Evolutionary conservation across 1,284 basidiomycete species (phyloP), one percentile per base, ranked within the genome.

Genomic region (Takashimella koratensis): DNA sequence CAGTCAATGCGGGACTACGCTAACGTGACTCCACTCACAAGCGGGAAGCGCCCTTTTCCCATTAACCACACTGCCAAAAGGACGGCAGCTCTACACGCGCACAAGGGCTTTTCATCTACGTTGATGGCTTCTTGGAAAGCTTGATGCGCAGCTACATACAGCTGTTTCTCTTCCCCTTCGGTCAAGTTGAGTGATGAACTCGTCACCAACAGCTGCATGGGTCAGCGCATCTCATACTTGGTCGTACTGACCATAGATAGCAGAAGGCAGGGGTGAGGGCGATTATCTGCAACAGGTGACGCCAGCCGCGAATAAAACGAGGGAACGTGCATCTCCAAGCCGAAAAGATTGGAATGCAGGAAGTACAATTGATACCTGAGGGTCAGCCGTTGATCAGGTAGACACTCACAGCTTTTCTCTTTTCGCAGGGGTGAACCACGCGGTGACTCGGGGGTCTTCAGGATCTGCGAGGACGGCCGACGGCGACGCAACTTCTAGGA

Each of bases 251-350:
- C 59, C 39, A 63, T 60, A 12, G 59, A 56, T 39, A 59, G 53
- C 10, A 63, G 52, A 1, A 63, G 53, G 43, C 59, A 60, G 1
- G 57, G 55, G 30, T 63, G 62, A n/a, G 62, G 62, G 12, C 57
- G 45, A n/a, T 53, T 27, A 1, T 23, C 12, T 19, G 55, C 49
- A 27, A 60, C 55, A 1, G 47, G 24, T 5, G 50, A 51, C n/a
- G 47, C 45, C 2, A 60, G 47, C 11, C 44, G 25, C 11, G 30
- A 40, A 25, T 54, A 59, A 44, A 63, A 61, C 3, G 56, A 55
- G 4, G 57, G 44, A 40, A 63, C 51, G 50, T 60, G 59, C 49
- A 61, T 56, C 27, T 63, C 54, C 2, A 59, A 27, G 12, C 59
- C 55, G 36, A 57, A 63, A 16, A 55, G 27, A 19, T 53, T 47